Conservation (phyloP, 352 stramenopile species). For the Phytophthora aleatoria region DNA sequence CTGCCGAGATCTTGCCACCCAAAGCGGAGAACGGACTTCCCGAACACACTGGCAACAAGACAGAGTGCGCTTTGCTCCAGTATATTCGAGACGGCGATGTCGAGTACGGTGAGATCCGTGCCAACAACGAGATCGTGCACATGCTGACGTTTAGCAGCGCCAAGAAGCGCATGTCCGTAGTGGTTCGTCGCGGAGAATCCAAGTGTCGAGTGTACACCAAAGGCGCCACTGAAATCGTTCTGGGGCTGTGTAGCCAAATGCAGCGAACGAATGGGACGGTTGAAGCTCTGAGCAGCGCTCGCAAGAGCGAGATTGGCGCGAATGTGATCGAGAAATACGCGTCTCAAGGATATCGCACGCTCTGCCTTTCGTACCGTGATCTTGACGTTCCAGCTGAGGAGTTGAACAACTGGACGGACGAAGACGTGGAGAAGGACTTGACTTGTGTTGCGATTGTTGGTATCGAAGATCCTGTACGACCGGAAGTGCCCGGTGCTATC, state of each 20-base stretch:
- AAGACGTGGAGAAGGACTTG: conserved; percentile 64
- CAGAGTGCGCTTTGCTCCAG: conserved; percentile 57
- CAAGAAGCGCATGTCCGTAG: conserved; percentile 70
- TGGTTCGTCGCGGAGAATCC: conserved; percentile 38
- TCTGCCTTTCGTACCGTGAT: conserved; percentile 80
- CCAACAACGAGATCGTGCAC: conserved; percentile 41
- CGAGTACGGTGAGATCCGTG: conserved; percentile 39
- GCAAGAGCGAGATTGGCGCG: conserved; percentile 37
- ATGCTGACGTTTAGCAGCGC: conserved; percentile 65
- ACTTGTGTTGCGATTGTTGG: conserved; percentile 47
- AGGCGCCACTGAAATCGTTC: conserved; percentile 59
- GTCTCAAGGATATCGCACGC: conserved; percentile 63
- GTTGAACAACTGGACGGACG: conserved; percentile 37
- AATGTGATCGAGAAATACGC: conserved; percentile 79
- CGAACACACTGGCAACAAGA: conserved; percentile 70
- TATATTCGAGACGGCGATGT: conserved; percentile 50
- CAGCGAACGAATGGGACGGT: conserved; percentile 40
- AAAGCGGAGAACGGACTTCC: conserved; percentile 47
- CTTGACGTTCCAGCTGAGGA: conserved; percentile 42
- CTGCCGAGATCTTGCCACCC: conserved; percentile 55
- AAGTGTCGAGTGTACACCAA: conserved; percentile 60
- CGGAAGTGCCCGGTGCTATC: conserved; percentile 44
- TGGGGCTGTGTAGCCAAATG: conserved; percentile 46
- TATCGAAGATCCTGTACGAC: conserved; percentile 49
- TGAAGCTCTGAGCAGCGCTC: conserved; percentile 21